Percentiles rank a stretch among this genome's conserved stretches.
These are phyloP conservation scores for Ploettnerulaceae sp. DNA, from an alignment of 2,329 filamentous ascomycete species.

Conservation along the genomic window DNA sequence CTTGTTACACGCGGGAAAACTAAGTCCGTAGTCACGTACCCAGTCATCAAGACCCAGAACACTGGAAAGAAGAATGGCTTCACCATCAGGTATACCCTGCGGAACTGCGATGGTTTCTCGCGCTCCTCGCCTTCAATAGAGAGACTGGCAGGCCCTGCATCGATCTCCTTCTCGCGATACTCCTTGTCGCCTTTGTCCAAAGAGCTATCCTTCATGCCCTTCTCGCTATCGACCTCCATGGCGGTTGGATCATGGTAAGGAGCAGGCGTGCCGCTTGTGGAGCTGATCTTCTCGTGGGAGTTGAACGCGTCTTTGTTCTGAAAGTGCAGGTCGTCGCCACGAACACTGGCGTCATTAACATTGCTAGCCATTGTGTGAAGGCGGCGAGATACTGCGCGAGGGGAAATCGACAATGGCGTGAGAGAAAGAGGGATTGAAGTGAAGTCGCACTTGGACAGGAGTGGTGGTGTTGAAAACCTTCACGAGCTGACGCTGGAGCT, in stretches of 20 bases:
- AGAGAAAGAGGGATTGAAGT: background rate
- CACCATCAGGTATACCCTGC: background rate
- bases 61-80: slow-evolving; percentile 2
- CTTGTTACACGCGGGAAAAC: slow-evolving; percentile 4
- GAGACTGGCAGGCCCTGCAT: slow-evolving; percentile 3
- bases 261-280: background rate
- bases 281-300: slow-evolving; percentile 6
- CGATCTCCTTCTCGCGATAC: slow-evolving; percentile 15
- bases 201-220: slow-evolving; percentile 7
- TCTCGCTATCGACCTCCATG: slow-evolving; percentile 8
- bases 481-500: slow-evolving; percentile 6
- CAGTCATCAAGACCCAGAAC: slow-evolving; percentile 14
- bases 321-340: background rate
- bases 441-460: background rate
- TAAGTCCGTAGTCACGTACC: slow-evolving; percentile 1
- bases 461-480: slow-evolving; percentile 3
- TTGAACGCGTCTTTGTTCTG: background rate
- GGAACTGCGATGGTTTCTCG: background rate
- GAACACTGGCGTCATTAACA: background rate
- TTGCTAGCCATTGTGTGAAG: slow-evolving; percentile 1
- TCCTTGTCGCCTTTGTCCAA: background rate
- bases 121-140: slow-evolving; percentile 5
- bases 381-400: background rate
- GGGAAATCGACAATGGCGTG: background rate
- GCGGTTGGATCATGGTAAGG: background rate